Base-by-base conservation (phyloP, 352 stramenopile genomes). In the Globisporangium carolinianum region DNA sequence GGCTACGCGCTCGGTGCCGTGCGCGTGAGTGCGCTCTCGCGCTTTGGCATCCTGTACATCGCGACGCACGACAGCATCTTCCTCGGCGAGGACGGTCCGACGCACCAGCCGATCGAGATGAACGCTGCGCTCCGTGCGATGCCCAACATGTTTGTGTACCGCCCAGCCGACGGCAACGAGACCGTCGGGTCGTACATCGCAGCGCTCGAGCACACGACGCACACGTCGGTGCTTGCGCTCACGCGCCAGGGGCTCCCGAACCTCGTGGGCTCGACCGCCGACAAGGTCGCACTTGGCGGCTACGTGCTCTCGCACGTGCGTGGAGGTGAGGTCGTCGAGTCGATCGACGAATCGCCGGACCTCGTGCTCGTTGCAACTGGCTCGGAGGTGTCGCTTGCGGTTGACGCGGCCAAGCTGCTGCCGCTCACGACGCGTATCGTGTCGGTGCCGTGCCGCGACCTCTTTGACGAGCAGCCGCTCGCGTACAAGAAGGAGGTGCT, bases 41-140 rank as follows among this genome's bases (percentile, higher is more conserved):
- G 80, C 35, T 95, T 98, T 61, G 93, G 94, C 61, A 84, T 99
- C 42, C 83, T 99, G 53, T 99, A 98, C 79, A 82, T 99, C 41
- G 98, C 98, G 65, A 99, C 97, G 35, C 97, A 99, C 83, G 97
- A 99, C 83, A 98, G 86, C n/a, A 99, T 99, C 79, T 98, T 98
- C 61, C 74, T 99, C 36, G 97, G 97, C 52, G 97, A 99, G 75
- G 97, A 99, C 75, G 97, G 97, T 60, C 97, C 97, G 51, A 99
- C 97, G 60, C 97, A 99, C 79, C 97, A 99, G 83, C 97, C 97
- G 37, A 96, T 99, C 57, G 97, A 99, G 81, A 98, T 97, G 74
- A 91, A 99, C 71, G 93, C 97, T 58, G 87, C 83, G 64, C 70
- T 99, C 38, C 88, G 97, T 52, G 86, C 87, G 39, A 99, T 98